A percentile compares a stretch with the other conserved stretches of the same genome.
phyloP scores from a whole-genome alignment of 2,329 filamentous ascomycete species.

The Cercospora janseana region DNA sequence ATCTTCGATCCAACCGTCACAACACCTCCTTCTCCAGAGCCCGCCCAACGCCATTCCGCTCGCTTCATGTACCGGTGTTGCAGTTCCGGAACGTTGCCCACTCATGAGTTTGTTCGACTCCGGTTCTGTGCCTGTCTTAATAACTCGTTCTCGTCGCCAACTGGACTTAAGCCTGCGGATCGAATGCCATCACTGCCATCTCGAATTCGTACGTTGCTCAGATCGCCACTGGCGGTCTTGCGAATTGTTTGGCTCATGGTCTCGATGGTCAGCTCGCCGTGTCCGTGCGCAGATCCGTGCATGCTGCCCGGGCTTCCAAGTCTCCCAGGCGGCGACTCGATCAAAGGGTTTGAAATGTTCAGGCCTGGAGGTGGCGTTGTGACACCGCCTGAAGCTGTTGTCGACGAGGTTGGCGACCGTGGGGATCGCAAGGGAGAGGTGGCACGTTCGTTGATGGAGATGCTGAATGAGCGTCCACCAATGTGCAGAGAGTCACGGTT shows the following conservation, averaged over 20 bases:
- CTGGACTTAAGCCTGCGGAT: slow-evolving; percentile 34
- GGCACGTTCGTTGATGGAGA: slow-evolving; percentile 59
- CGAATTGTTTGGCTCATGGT: slow-evolving; percentile 89
- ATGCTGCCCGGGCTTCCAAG: slow-evolving; percentile 33
- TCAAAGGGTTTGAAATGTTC: slow-evolving; percentile 20
- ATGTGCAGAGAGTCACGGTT: slow-evolving; percentile 67
- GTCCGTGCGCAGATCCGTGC: slow-evolving; percentile 33
- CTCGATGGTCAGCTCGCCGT: slow-evolving; percentile 79
- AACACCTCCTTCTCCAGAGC: too few relatives aligned
- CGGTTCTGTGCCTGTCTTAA: slow-evolving; percentile 19
- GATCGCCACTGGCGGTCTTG: slow-evolving; percentile 79
- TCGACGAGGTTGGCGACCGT: slow-evolving; percentile 36
- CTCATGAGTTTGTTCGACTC: slow-evolving; percentile 32
- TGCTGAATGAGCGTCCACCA: slow-evolving; percentile 21
- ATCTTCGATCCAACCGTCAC: too few relatives aligned
- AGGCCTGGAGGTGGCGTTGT: slow-evolving; percentile 52
- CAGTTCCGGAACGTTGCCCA: not conserved
- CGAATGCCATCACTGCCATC: slow-evolving; percentile 28
- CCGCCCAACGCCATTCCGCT: too few relatives aligned
- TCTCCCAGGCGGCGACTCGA: slow-evolving; percentile 23
- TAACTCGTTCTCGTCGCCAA: slow-evolving; percentile 26
- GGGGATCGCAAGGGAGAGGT: slow-evolving; percentile 79
- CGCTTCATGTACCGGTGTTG: not conserved
- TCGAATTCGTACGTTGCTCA: slow-evolving; percentile 43
- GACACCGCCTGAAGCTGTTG: slow-evolving; percentile 24